Evolutionary conservation across 2,329 filamentous ascomycete species (phyloP).

Genomic region (Ophiosphaerella narmari): DNA sequence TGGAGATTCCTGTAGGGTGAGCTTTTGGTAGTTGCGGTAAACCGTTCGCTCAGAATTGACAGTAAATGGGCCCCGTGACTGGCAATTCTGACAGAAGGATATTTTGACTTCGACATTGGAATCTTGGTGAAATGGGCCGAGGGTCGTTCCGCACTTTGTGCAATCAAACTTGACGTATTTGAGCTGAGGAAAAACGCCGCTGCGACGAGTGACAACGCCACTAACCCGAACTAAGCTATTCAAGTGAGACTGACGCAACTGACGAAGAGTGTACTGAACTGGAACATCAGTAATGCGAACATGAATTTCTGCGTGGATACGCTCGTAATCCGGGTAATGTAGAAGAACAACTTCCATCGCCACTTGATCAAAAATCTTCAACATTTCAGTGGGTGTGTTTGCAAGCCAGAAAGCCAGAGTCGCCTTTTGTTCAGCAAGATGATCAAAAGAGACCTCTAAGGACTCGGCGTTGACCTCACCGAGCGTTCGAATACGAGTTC

Average conservation of each 20-base stretch:
- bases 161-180: slow-evolving; percentile 99
- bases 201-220: slow-evolving; percentile 91
- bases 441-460: slow-evolving; percentile 93
- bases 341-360: slow-evolving; percentile 95
- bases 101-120: slow-evolving; percentile 96
- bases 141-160: slow-evolving; percentile 84
- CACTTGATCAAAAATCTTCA: slow-evolving; percentile 95
- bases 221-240: slow-evolving; percentile 95
- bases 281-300: slow-evolving; percentile 95
- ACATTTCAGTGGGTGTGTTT: slow-evolving; percentile 91
- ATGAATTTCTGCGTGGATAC: slow-evolving; percentile 96
- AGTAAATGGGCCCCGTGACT: slow-evolving; percentile 91
- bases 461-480: slow-evolving; percentile 97
- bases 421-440: slow-evolving; percentile 87
- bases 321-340: slow-evolving; percentile 96
- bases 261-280: slow-evolving; percentile 91
- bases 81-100: slow-evolving; percentile 94
- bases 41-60: slow-evolving; percentile 97
- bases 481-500: slow-evolving; percentile 89
- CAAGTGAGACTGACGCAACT: slow-evolving; percentile 91
- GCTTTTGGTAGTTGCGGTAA: slow-evolving; percentile 97
- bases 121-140: slow-evolving; percentile 97
- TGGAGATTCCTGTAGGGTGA: slow-evolving; percentile 95
- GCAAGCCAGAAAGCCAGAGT: slow-evolving; percentile 94
- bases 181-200: slow-evolving; percentile 94